A percentile compares a stretch with the other conserved stretches of the same genome.
Evolutionary conservation across 225 moss, liverwort and hornwort genomes (phyloP).

Genomic region (Physcomitrellopsis africana): DNA sequence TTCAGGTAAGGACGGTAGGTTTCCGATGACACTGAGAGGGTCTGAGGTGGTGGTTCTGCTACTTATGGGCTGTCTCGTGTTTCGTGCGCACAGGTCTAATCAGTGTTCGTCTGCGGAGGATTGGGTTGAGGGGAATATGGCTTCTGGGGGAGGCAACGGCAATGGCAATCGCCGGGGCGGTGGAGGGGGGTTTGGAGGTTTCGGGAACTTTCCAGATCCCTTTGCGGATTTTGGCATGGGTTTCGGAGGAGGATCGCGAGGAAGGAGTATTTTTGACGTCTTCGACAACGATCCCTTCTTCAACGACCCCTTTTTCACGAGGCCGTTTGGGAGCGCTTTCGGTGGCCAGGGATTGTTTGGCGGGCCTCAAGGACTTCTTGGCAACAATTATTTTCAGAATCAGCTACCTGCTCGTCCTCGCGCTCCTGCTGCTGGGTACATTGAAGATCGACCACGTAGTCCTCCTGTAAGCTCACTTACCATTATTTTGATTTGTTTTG

Average conservation of each 20-base stretch:
- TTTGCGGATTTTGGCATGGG: conserved; percentile 61
- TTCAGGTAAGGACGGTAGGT: background rate
- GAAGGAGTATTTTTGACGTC: conserved; percentile 51
- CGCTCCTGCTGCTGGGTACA: conserved; percentile 39
- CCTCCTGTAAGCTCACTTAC: conserved; percentile 39
- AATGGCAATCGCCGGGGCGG: conserved; percentile 44
- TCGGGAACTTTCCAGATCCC: conserved; percentile 51
- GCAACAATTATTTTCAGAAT: conserved; percentile 20
- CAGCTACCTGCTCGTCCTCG: conserved; percentile 37
- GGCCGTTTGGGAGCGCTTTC: conserved; percentile 55
- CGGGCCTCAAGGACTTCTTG: conserved; percentile 39
- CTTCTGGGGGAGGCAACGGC: conserved; percentile 44
- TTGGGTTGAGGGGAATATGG: conserved; percentile 25
- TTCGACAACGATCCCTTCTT: conserved; percentile 63
- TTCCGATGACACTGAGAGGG: background rate
- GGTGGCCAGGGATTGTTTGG: conserved; percentile 44
- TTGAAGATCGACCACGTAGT: conserved; percentile 42
- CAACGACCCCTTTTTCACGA: conserved; percentile 65
- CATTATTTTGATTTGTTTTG: background rate
- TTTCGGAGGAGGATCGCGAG: conserved; percentile 31
- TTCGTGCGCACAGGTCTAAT: conserved; percentile 27
- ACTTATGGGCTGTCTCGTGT: conserved; percentile 21
- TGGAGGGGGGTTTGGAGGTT: conserved; percentile 37
- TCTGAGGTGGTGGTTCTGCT: background rate
- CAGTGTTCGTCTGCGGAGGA: background rate